Evolutionary conservation across 768 basidiomycete species (phyloP), one percentile per base, ranked within the genome.

Genomic region (Clathrus columnatus): DNA sequence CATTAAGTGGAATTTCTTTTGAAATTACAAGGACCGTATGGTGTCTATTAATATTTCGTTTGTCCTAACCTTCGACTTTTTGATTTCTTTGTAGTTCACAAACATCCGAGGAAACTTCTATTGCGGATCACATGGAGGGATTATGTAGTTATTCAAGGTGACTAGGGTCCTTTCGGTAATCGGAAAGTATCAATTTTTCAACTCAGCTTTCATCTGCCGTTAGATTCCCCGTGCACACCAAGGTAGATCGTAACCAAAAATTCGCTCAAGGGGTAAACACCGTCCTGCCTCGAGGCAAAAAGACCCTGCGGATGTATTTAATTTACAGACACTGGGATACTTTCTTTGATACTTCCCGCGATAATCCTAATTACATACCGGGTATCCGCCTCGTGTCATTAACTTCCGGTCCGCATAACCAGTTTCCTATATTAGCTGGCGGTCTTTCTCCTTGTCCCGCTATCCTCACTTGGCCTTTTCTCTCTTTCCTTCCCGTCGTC

Each of bases 401-500:
- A 36, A 36, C n/a, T 36, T 36, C 36, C 36, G 36, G 36, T 5
- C 36, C 36, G 36, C n/a, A 36, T 36, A 36, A 36, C 36, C 36
- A 36, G 36, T 36, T 36, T 36, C 36, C 36, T 36, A 36, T 36
- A 36, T 36, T 36, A 36, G 36, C 36, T 36, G 36, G 36, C 11
- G 36, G 36, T 36, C 36, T 36, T 36, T 36, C 36, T 36, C 36
- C 2, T 36, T 36, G 36, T 36, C 36, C 36, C 36, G 36, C 36
- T 36, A 36, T 36, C 36, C 36, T 36, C 36, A 36, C 36, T 36
- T 36, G 36, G 36, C 55, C 55, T 28, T 29, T 53, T 54, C 48
- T 60, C 56, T 51, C 59, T 63, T 60, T 62, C 60, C 61, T 58
- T 59, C 51, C 51, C 57, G 52, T 54, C 54, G 50, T 57, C 54